Evolutionary conservation across 116 monocot species (phyloP), one percentile per base, ranked within the genome.

Genomic region (Posidonia oceanica): DNA sequence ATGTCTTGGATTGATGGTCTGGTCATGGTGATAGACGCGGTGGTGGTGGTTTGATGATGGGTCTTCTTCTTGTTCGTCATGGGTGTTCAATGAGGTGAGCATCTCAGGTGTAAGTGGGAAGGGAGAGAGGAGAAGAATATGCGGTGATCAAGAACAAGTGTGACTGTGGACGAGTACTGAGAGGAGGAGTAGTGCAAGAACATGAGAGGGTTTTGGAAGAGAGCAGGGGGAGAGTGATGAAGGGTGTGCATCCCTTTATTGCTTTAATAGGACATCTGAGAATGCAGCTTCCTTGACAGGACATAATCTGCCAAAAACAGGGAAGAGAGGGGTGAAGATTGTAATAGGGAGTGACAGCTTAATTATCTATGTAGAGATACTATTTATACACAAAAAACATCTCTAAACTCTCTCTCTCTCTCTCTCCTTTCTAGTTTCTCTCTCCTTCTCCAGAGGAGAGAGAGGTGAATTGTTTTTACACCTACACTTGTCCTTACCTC

Each of bases 301-400:
- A 92, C 88, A 88, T 83, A 69, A 82, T 92, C 86, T 84, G 88
- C 86, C 83, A 86, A 92, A 80, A 79, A 76, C 69, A 82, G 60
- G 51, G 29, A 66, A 67, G 18, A 67, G 51, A 23, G 41, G 48
- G 75, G 59, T 58, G 73, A 64, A 61, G 42, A 48, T 44, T 21
- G 42, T 18, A 61, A 61, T 23, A n/a, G n/a, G n/a, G n/a, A n/a
- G n/a, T n/a, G n/a, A n/a, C n/a, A n/a, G n/a, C 63, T 11, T 36
- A 15, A 29, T 67, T 59, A 57, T 76, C 42, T 55, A 52, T 66
- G 58, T 73, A 70, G 38, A 58, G 17, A 59, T 41, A 68, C 75
- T 59, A 36, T 41, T 58, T 22, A 66, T 54, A 66, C 54, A 44
- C 29, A 42, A 54, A 12, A 51, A 21, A 4, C 66, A 18, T 53